Conservation (phyloP, 352 stramenopile species). For the Globisporangium paroecandrum region DNA sequence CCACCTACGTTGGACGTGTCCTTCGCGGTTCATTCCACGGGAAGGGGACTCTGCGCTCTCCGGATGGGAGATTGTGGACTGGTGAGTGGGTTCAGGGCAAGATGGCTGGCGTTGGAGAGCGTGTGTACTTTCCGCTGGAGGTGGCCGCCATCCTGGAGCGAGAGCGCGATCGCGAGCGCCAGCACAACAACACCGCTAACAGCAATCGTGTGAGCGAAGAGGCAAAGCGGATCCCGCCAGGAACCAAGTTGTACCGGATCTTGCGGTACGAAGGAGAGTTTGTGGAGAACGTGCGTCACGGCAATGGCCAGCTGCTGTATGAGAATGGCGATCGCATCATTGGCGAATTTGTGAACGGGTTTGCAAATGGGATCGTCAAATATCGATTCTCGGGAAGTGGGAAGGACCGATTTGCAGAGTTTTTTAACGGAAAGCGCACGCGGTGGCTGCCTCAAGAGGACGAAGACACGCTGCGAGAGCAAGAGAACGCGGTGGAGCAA, state of each 20-base stretch:
- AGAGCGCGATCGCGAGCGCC: slow-evolving; percentile 8
- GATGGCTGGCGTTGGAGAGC: slow-evolving; percentile 44
- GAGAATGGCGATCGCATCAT: slow-evolving; percentile 53
- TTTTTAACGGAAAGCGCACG: slow-evolving; percentile 29
- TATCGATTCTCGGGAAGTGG: slow-evolving; percentile 38
- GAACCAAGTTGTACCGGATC: slow-evolving; percentile 41
- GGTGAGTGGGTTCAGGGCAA: slow-evolving; percentile 49
- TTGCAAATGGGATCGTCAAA: slow-evolving; percentile 37
- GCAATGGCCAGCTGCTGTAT: slow-evolving; percentile 41
- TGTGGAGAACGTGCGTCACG: slow-evolving; percentile 42
- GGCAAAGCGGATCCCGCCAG: neutral
- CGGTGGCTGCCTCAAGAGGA: slow-evolving; percentile 53
- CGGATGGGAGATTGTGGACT: slow-evolving; percentile 53
- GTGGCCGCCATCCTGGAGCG: slow-evolving; percentile 41
- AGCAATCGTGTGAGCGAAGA: neutral
- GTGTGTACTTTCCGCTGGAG: slow-evolving; percentile 49
- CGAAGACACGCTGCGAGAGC: slow-evolving; percentile 23
- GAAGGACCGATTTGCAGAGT: slow-evolving; percentile 36
- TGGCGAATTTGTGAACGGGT: slow-evolving; percentile 44
- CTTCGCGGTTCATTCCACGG: slow-evolving; percentile 65
- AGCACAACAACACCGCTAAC: neutral
- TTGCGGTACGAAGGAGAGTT: slow-evolving; percentile 56
- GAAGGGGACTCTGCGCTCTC: slow-evolving; percentile 41
- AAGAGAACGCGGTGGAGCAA: slow-evolving; percentile 9
- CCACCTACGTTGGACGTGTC: slow-evolving; percentile 53